Evolutionary conservation across 2,329 filamentous ascomycete genomes (phyloP).

Genomic region (Aspergillus arachidicola): DNA sequence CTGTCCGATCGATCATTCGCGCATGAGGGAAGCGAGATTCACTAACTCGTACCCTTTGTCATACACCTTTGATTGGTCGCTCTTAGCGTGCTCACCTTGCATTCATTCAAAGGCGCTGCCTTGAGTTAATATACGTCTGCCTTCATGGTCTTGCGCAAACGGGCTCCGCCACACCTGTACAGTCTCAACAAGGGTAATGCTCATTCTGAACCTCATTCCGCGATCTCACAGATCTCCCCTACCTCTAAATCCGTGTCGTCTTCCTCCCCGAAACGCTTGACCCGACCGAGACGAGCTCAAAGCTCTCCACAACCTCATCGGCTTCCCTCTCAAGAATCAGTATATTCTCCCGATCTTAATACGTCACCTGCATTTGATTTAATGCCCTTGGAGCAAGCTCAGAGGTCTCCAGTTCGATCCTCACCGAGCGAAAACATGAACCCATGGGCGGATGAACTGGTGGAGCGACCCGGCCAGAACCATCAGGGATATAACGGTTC

Average conservation of each 20-base stretch:
- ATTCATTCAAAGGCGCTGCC: neutral
- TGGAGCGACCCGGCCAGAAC: slow-evolving; percentile 23
- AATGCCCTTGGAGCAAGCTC: slow-evolving; percentile 41
- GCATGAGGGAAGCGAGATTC: slow-evolving; percentile 2
- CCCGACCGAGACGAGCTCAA: slow-evolving; percentile 30
- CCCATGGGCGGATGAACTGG: slow-evolving; percentile 36
- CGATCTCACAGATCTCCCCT: slow-evolving; percentile 40
- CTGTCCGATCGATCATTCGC: slow-evolving; percentile 10
- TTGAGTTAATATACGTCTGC: slow-evolving; percentile 16
- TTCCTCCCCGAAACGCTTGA: slow-evolving; percentile 30
- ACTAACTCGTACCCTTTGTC: slow-evolving; percentile 5
- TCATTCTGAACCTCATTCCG: slow-evolving; percentile 33
- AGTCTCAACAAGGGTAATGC: slow-evolving; percentile 35
- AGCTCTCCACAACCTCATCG: slow-evolving; percentile 30
- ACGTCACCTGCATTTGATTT: slow-evolving; percentile 42
- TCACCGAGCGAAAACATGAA: slow-evolving; percentile 30
- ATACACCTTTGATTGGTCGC: slow-evolving; percentile 3
- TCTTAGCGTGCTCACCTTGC: neutral
- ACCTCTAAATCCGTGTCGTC: slow-evolving; percentile 31
- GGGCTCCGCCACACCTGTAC: slow-evolving; percentile 39
- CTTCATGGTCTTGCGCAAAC: slow-evolving; percentile 45
- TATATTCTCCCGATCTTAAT: slow-evolving; percentile 42
- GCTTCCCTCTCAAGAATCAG: slow-evolving; percentile 32
- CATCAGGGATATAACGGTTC: slow-evolving; percentile 12
- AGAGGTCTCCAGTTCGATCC: slow-evolving; percentile 36